Evolutionary conservation across 768 basidiomycete species (phyloP).

Genomic region (Dioszegia crocea): DNA sequence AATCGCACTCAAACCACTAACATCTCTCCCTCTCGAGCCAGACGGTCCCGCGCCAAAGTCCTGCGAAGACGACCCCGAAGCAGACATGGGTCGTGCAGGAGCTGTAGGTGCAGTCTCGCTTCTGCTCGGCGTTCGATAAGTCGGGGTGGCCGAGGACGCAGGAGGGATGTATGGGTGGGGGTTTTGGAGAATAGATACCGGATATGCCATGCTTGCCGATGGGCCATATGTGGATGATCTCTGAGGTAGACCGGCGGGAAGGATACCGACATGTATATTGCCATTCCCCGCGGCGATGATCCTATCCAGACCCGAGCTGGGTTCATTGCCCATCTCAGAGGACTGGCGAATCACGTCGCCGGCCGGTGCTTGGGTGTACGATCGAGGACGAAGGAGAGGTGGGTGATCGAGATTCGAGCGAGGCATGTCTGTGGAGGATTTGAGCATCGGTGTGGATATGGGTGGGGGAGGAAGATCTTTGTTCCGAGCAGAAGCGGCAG

Average conservation of each 20-base stretch:
- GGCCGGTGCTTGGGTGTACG: conserved; percentile 37
- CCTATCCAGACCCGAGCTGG: conserved; percentile 39
- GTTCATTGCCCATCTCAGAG: conserved; percentile 30
- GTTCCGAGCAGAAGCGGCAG: conserved; percentile 10
- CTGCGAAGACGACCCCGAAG: neutral
- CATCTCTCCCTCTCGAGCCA: conserved; percentile 2
- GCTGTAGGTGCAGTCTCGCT: conserved; percentile 1
- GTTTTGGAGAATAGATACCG: conserved; percentile 27
- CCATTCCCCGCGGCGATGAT: conserved; percentile 8
- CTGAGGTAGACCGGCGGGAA: neutral
- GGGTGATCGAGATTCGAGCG: conserved; percentile 18
- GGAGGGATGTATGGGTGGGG: neutral
- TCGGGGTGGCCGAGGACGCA: neutral
- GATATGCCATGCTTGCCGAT: conserved; percentile 7
- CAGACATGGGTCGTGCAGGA: neutral
- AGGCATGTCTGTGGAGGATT: conserved; percentile 30
- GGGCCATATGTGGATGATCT: neutral
- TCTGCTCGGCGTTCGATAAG: neutral
- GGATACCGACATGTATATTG: conserved; percentile 20
- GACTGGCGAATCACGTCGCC: conserved; percentile 35
- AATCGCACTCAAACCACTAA: conserved; percentile 9
- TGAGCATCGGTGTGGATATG: conserved; percentile 17
- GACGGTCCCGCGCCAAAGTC: neutral
- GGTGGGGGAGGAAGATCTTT: conserved; percentile 33
- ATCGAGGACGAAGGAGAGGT: conserved; percentile 20